Percentiles rank a stretch among this genome's conserved stretches.
These are phyloP conservation scores for Geranium incanum DNA, from an alignment of 441 rosid species.

Conservation along the genomic window DNA sequence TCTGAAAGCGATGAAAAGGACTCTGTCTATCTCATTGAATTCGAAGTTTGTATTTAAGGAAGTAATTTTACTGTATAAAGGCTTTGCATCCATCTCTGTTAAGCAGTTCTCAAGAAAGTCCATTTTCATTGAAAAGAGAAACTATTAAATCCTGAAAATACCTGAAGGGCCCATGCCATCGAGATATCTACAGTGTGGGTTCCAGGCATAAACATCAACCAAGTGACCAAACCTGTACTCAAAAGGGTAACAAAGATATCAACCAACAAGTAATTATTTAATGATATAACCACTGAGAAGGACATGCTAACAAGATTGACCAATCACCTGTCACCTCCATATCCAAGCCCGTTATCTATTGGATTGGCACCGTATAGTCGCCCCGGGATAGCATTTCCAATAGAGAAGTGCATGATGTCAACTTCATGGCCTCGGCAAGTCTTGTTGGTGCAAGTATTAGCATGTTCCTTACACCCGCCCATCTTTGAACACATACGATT, in stretches of 20 bases:
- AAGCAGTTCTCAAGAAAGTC: neutral
- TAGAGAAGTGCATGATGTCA: slow-evolving; percentile 95
- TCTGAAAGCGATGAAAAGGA: slow-evolving; percentile 17
- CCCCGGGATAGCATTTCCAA: slow-evolving; percentile 93
- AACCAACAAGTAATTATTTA: neutral
- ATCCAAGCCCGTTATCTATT: slow-evolving; percentile 64
- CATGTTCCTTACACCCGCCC: slow-evolving; percentile 86
- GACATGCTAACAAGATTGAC: slow-evolving; percentile 10
- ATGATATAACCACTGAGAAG: neutral
- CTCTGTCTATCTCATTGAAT: slow-evolving; percentile 13
- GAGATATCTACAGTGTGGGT: slow-evolving; percentile 78
- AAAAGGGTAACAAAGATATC: slow-evolving; percentile 12
- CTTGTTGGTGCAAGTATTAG: slow-evolving; percentile 64
- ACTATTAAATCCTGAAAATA: slow-evolving; percentile 26
- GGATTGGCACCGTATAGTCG: slow-evolving; percentile 87
- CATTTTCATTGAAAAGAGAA: neutral
- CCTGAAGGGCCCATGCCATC: slow-evolving; percentile 94
- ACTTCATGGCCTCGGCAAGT: slow-evolving; percentile 94
- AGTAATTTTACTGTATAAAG: neutral
- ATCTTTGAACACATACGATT: slow-evolving; percentile 41
- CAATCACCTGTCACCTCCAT: slow-evolving; percentile 85
- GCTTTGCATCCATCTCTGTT: slow-evolving; percentile 5
- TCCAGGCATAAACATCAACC: slow-evolving; percentile 82
- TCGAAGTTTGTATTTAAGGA: slow-evolving; percentile 20
- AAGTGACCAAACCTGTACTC: slow-evolving; percentile 73